phyloP scores from a whole-genome alignment of 164 flowering plant species.

The Echeveria elegans region DNA sequence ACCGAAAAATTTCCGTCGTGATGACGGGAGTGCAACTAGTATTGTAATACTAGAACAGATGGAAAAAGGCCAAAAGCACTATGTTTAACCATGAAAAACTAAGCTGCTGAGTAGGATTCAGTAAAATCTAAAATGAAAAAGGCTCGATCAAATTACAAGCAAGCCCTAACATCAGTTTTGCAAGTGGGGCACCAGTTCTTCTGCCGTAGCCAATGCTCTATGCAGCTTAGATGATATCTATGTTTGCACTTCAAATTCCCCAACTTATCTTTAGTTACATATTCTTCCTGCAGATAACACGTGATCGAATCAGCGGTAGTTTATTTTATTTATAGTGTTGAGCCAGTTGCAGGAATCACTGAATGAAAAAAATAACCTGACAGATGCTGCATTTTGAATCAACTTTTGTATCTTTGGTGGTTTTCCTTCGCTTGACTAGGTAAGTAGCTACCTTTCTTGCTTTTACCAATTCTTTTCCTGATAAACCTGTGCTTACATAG shows the following conservation, averaged over 20 bases:
- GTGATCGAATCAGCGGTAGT: not conserved
- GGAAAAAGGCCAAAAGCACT: too few relatives aligned
- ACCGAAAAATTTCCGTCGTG: too few relatives aligned
- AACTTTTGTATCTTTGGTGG: not conserved
- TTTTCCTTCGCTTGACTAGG: not conserved
- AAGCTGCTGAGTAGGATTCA: too few relatives aligned
- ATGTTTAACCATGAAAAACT: too few relatives aligned
- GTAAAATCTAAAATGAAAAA: not conserved
- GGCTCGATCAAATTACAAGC: not conserved
- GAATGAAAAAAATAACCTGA: not conserved
- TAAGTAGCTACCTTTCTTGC: not conserved
- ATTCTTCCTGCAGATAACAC: not conserved
- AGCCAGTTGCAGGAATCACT: not conserved
- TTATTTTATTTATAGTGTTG: too few relatives aligned
- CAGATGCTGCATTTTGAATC: not conserved
- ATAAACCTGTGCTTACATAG: constrained; percentile 1
- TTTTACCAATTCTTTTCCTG: not conserved
- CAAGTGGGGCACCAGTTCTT: constrained; percentile 3
- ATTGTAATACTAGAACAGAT: too few relatives aligned
- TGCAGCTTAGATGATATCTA: not conserved
- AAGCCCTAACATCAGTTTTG: not conserved
- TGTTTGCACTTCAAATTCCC: not conserved
- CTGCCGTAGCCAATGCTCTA: not conserved
- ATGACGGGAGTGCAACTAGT: too few relatives aligned
- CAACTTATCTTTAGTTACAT: not conserved